Percentiles rank a stretch among this genome's conserved stretches.
phyloP scores from a whole-genome alignment of 2,329 filamentous ascomycete genomes.

The Neobulgaria alba region DNA sequence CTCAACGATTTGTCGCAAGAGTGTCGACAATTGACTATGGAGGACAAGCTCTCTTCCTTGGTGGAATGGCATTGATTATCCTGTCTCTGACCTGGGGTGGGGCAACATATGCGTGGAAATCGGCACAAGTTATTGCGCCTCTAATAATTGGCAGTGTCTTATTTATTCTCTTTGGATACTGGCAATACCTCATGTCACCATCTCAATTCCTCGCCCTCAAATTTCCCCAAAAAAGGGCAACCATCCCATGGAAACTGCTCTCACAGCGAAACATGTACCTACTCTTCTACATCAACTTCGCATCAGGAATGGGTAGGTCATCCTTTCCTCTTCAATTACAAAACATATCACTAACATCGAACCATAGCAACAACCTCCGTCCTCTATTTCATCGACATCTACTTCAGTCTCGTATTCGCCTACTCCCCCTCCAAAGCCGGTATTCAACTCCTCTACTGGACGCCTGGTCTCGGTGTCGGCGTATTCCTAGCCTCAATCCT shows the following conservation, averaged over 20 bases:
- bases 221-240: slow-evolving; percentile 48
- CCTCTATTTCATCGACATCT: slow-evolving; percentile 61
- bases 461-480: slow-evolving; percentile 52
- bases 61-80: slow-evolving; percentile 31
- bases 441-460: slow-evolving; percentile 52
- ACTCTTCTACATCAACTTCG: slow-evolving; percentile 54
- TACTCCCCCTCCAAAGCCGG: slow-evolving; percentile 44
- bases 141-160: slow-evolving; percentile 32
- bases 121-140: slow-evolving; percentile 31
- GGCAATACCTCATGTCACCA: slow-evolving; percentile 38
- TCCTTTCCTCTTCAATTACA: background rate
- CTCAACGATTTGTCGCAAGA: slow-evolving; percentile 26
- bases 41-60: slow-evolving; percentile 46
- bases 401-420: slow-evolving; percentile 54
- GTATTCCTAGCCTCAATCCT: slow-evolving; percentile 49
- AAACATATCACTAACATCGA: background rate
- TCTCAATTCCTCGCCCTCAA: slow-evolving; percentile 36
- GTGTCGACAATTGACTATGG: slow-evolving; percentile 47
- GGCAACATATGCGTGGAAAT: slow-evolving; percentile 34
- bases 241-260: slow-evolving; percentile 56
- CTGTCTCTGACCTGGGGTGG: slow-evolving; percentile 39
- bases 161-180: slow-evolving; percentile 32
- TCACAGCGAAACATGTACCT: slow-evolving; percentile 48
- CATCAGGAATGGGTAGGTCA: slow-evolving; percentile 36
- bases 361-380: slow-evolving; percentile 42